These are phyloP conservation scores for Dactylonectria macrodidyma DNA, from an alignment of 2,329 filamentous ascomycete genomes.

Conservation along the genomic window DNA sequence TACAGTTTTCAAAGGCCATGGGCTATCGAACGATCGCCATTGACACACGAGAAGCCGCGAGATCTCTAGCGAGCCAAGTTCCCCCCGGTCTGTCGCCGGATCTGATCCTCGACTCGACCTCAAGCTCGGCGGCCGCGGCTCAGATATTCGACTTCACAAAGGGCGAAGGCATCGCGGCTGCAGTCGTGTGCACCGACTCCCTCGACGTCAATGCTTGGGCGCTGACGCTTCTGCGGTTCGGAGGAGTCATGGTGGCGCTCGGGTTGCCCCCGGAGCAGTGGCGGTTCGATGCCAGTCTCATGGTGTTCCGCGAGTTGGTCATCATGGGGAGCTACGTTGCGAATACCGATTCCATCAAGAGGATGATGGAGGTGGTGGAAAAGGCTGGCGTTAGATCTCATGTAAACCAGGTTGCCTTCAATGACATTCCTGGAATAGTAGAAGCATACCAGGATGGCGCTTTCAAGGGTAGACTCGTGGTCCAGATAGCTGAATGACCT, in stretches of 20 bases:
- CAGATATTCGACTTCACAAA: conserved; percentile 48
- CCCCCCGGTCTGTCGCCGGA: conserved; percentile 41
- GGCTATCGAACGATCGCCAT: conserved; percentile 54
- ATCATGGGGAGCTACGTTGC: conserved; percentile 53
- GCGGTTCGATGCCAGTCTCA: conserved; percentile 50
- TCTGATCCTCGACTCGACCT: conserved; percentile 47
- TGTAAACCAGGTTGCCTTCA: conserved; percentile 47
- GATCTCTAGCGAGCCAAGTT: conserved; percentile 48
- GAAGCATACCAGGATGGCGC: conserved; percentile 45
- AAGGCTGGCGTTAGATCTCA: conserved; percentile 44
- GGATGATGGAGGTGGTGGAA: conserved; percentile 52
- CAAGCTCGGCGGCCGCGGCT: conserved; percentile 31
- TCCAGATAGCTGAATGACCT: conserved; percentile 36
- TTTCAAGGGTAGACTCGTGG: conserved; percentile 51
- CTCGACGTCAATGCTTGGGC: conserved; percentile 51
- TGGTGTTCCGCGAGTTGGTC: conserved; percentile 50
- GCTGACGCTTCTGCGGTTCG: conserved; percentile 46
- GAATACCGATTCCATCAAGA: conserved; percentile 44
- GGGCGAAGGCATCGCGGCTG: conserved; percentile 51
- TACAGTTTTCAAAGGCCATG: conserved; percentile 55
- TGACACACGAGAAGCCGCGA: conserved; percentile 51
- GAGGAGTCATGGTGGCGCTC: conserved; percentile 48
- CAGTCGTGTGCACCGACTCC: conserved; percentile 52
- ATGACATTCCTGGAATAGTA: conserved; percentile 46
- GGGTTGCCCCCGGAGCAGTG: conserved; percentile 51